These are phyloP conservation scores for Diaporthe helianthi DNA, from an alignment of 2,329 filamentous ascomycete genomes.

Conservation along the genomic window DNA sequence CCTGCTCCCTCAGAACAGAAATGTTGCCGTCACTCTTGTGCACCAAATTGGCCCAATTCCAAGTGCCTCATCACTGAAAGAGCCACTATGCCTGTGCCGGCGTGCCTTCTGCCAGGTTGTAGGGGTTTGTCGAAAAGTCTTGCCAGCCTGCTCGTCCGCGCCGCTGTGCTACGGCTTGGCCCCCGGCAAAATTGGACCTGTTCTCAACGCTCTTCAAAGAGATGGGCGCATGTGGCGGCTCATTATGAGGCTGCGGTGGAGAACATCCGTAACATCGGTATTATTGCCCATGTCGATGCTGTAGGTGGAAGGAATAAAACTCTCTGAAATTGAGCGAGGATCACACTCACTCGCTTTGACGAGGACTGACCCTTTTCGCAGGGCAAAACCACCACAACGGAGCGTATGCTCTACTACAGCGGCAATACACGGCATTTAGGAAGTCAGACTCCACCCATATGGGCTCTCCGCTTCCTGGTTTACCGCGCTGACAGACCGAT, in stretches of 20 bases:
- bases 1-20: slow-evolving; percentile 8
- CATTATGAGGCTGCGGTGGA: slow-evolving; percentile 53
- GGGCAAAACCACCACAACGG: slow-evolving; percentile 97
- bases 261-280: slow-evolving; percentile 91
- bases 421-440: slow-evolving; percentile 88
- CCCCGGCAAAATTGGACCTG: slow-evolving; percentile 4
- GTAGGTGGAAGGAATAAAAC: too few species aligned
- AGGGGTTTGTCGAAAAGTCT: slow-evolving; percentile 15
- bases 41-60: background rate
- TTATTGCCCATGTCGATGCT: slow-evolving; percentile 98
- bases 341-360: slow-evolving; percentile 80
- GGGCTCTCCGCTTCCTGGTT: too few species aligned
- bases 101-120: slow-evolving; percentile 30
- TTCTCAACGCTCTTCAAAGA: slow-evolving; percentile 6
- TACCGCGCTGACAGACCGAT: slow-evolving; percentile 9
- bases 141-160: slow-evolving; percentile 27
- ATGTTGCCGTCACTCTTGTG: background rate
- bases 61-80: slow-evolving; percentile 12
- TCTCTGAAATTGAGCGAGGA: slow-evolving; percentile 70
- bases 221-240: slow-evolving; percentile 30
- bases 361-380: slow-evolving; percentile 38
- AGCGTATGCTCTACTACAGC: slow-evolving; percentile 98
- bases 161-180: slow-evolving; percentile 11
- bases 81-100: slow-evolving; percentile 32
- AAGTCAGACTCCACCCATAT: slow-evolving; percentile 50